Base-by-base conservation (phyloP, 768 basidiomycete genomes). In the Trametes maxima region DNA sequence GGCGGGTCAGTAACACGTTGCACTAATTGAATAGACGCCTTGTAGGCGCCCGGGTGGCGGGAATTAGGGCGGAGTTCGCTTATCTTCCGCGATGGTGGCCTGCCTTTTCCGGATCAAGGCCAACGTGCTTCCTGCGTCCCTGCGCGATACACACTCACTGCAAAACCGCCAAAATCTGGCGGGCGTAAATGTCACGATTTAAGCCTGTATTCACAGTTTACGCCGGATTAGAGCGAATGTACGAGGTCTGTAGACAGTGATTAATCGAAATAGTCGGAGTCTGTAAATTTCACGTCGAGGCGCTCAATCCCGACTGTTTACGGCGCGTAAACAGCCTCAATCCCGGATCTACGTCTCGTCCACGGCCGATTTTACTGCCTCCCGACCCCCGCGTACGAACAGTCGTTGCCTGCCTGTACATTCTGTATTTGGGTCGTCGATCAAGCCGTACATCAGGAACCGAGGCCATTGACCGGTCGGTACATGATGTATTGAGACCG, bases 41-140 rank as follows among this genome's bases (percentile, higher is more conserved):
- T 40, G 10, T 39, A 33, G 28, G 39, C 45, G 55, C 55, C 37
- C 17, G 24, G 25, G 42, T 33, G 43, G 61, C 58, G 57, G 62
- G 59, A 50, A 60, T 56, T 57, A 64, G 54, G 59, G 58, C 59
- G 63, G 59, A 57, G 63, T 37, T 61, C 52, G 64, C 46, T 54
- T 59, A 59, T 65, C 59, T 54, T 54, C 53, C 62, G 62, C 57
- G 62, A 57, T 40, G 55, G 51, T 62, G 37, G 21, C 14, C 44
- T 50, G 48, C 51, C 53, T 33, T 25, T 44, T 44, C 22, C 47
- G 60, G 54, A 36, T 33, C 39, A 57, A 57, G 48, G 33, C 24
- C 46, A 54, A 28, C 59, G 59, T 60, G 59, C 49, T 54, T 54
- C 46, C 42, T 42, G 36, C 45, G 57, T 49, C 47, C 47, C 25